Percentiles rank a stretch among this genome's conserved stretches.
Conservation (phyloP, 257 asterid genomes). For the Solanum microdontum region DNA sequence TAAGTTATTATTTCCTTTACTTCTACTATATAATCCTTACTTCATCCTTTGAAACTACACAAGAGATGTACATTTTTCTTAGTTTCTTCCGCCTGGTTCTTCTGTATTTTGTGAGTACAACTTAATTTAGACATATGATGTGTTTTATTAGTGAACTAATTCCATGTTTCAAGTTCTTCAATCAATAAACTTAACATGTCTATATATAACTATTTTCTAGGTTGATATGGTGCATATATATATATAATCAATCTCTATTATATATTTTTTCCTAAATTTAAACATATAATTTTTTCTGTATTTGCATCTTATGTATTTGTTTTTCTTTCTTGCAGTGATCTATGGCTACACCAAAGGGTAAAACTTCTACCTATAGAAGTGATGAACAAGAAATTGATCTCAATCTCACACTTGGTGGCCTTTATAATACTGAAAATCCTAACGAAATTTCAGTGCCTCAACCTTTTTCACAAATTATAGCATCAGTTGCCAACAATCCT, state of each 20-base stretch:
- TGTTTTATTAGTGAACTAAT: background rate
- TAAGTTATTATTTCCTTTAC: background rate
- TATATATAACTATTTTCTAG: background rate
- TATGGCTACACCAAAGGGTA: background rate
- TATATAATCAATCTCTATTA: no score
- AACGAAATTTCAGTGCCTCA: background rate
- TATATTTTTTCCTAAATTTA: background rate
- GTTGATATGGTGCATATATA: background rate
- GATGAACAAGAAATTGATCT: background rate
- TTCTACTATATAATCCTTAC: background rate
- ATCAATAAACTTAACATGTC: background rate
- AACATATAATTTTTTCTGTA: background rate
- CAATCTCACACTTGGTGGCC: background rate
- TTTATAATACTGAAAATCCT: background rate
- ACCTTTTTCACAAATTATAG: background rate
- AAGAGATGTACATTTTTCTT: background rate
- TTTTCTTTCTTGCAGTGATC: background rate
- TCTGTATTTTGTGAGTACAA: no score
- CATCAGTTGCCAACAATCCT: background rate
- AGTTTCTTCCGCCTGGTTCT: background rate
- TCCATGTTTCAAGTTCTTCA: background rate
- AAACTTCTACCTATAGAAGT: background rate
- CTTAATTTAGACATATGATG: background rate
- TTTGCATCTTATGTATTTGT: background rate
- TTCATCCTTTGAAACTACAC: background rate